Percentiles rank a stretch among this genome's conserved stretches.
Conservation (phyloP, 176 grass and related monocot species). For the Carex kokanica region DNA sequence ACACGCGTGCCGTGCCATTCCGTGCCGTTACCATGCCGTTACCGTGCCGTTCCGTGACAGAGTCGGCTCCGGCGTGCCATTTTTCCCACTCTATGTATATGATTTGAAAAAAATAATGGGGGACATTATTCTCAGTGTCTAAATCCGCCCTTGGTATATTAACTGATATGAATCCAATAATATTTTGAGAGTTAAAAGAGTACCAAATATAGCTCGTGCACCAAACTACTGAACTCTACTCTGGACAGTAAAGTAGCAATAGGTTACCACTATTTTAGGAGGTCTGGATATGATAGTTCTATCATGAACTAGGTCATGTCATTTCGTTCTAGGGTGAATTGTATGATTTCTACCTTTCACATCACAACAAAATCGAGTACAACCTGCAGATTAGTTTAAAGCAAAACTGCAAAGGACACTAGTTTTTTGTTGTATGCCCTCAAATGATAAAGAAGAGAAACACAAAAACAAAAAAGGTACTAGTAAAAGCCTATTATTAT, state of each 20-base stretch:
- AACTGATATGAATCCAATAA: background rate
- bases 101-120: too few species aligned
- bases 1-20: too few species aligned
- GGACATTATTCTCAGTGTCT: too few species aligned
- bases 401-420: too few species aligned
- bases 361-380: background rate
- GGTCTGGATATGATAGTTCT: background rate
- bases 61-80: too few species aligned
- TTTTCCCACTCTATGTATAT: too few species aligned
- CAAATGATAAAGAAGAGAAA: background rate
- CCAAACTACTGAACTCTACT: background rate
- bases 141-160: background rate
- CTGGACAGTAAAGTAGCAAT: background rate
- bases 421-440: background rate
- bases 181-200: constrained; percentile 2
- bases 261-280: background rate
- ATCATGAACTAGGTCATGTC: background rate
- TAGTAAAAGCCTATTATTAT: background rate
- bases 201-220: background rate
- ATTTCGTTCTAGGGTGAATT: background rate
- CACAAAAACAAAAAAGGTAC: background rate
- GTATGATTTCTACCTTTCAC: background rate
- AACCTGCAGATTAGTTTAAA: background rate
- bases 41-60: too few species aligned
- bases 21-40: too few species aligned